phyloP scores from a whole-genome alignment of 1,284 basidiomycete genomes.

The Moesziomyces aphidis region DNA sequence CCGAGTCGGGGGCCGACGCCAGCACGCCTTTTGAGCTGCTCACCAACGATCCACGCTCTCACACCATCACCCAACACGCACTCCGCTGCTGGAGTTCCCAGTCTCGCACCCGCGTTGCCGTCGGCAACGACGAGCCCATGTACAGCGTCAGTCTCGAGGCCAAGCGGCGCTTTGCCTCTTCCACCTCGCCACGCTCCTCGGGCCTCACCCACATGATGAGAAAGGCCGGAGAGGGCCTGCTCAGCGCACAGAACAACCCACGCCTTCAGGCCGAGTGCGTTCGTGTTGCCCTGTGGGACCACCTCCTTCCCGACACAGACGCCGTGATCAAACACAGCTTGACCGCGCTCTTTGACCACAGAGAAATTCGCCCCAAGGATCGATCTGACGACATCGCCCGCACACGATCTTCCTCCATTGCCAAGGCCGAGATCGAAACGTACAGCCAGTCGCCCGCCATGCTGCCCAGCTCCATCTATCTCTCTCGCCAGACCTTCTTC shows the following conservation, averaged over 20 bases:
- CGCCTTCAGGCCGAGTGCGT: conserved; percentile 28
- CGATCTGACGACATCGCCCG: conserved; percentile 1
- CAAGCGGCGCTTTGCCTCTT: conserved; percentile 11
- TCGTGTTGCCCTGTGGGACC: conserved; percentile 31
- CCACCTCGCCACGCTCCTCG: conserved; percentile 27
- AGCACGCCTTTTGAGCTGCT: conserved; percentile 30
- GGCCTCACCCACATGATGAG: conserved; percentile 49
- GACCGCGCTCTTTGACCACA: conserved; percentile 3
- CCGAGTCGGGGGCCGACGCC: background rate
- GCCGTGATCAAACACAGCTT: conserved; percentile 14
- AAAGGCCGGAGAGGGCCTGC: conserved; percentile 33
- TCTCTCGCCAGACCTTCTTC: conserved; percentile 47
- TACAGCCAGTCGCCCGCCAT: conserved; percentile 45
- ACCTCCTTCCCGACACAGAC: conserved; percentile 17
- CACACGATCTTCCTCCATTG: conserved; percentile 15
- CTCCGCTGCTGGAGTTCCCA: conserved; percentile 39
- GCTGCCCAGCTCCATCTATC: conserved; percentile 38
- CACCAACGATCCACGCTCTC: conserved; percentile 22
- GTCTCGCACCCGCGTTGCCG: background rate
- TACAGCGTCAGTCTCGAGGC: conserved; percentile 7
- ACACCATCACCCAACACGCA: conserved; percentile 22
- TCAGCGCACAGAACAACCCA: conserved; percentile 15
- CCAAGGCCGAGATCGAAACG: conserved; percentile 48
- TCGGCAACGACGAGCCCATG: conserved; percentile 5
- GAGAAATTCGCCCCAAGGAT: background rate